These are phyloP conservation scores for Myxozyma monticola DNA, from an alignment of 805 yeast genomes.

Conservation along the genomic window DNA sequence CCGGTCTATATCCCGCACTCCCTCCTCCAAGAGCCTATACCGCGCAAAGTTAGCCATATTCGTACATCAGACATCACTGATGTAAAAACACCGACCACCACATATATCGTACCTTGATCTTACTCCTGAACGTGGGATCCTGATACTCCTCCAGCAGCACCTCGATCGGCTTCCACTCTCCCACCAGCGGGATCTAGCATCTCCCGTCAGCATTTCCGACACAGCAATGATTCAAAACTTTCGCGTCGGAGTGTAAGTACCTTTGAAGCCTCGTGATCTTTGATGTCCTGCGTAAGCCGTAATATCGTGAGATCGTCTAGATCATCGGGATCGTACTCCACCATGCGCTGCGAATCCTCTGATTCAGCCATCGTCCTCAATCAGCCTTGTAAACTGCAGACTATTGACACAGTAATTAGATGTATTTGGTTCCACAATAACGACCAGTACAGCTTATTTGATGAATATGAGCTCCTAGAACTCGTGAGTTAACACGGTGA, in stretches of 20 bases:
- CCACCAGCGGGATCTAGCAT: constrained; percentile 26
- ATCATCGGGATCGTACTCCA: constrained; percentile 23
- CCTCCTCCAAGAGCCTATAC: constrained; percentile 20
- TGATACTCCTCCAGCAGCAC: constrained; percentile 23
- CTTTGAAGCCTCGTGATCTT: constrained; percentile 30
- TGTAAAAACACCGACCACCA: not conserved
- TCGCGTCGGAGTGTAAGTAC: not conserved
- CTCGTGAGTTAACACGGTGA: too few relatives aligned
- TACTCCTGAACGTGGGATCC: constrained; percentile 22
- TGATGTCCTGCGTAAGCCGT: constrained; percentile 29
- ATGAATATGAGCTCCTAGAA: too few relatives aligned
- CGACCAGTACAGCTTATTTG: too few relatives aligned
- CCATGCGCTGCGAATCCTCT: not conserved
- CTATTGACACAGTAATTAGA: too few relatives aligned
- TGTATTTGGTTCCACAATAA: too few relatives aligned
- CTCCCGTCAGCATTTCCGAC: not conserved
- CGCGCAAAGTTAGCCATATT: not conserved
- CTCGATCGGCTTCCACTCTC: constrained; percentile 17
- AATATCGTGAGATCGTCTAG: constrained; percentile 30
- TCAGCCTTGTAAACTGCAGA: too few relatives aligned
- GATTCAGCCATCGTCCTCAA: not conserved
- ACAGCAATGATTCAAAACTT: not conserved
- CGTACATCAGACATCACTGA: not conserved
- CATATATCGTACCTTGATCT: constrained; percentile 21
- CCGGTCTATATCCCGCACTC: constrained; percentile 21